Base-by-base conservation (phyloP, 352 stramenopile species). In the Pythium myriotylum region DNA sequence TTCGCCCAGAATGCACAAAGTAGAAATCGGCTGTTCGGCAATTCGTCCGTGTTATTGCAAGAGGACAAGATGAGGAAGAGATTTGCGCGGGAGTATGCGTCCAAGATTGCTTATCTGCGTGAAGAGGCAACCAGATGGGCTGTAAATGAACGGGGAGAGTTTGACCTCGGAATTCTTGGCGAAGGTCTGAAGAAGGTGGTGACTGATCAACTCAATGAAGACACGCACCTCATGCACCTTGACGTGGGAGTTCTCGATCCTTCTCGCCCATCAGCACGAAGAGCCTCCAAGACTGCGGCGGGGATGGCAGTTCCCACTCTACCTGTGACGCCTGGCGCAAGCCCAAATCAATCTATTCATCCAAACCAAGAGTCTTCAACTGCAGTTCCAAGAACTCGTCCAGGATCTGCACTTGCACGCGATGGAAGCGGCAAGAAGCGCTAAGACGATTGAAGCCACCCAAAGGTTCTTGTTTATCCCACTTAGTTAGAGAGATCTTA, bases 181-280 rank as follows among this genome's bases (percentile, higher is more conserved):
- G 68, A 86, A 17, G 74, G 90, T 22, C 71, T 96, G 47, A 91
- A 93, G 58, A 79, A 74, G 1, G 57, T 92, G 10, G 32, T 96
- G 4, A 29, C 86, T 32, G 79, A 94, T 42, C 94, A 91, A 83
- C 81, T 95, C 73, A 89, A 91, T 52, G 87, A 76, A 2, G 68
- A 94, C 63, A 96, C 84, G 1, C 81, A 73, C 8, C 71, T 96
- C 9, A 93, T 96, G 82, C 87, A 96, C 47, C 59, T 94, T 14
- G 83, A 94, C 47, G 70, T 96, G 8, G 78, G 73, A 0, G 58
- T 88, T 5, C 43, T 86, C 0, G 72, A 85, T 26, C 23, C 65
- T 4, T 58, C 57, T 0, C 75, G 77, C 3, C 26, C 69, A 6
- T 79, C 72, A 42, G 67, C 74, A 10, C 70, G 79, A 27, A 70